Evolutionary conservation across 2,329 filamentous ascomycete genomes (phyloP).

Genomic region (Fusarium nygamai): DNA sequence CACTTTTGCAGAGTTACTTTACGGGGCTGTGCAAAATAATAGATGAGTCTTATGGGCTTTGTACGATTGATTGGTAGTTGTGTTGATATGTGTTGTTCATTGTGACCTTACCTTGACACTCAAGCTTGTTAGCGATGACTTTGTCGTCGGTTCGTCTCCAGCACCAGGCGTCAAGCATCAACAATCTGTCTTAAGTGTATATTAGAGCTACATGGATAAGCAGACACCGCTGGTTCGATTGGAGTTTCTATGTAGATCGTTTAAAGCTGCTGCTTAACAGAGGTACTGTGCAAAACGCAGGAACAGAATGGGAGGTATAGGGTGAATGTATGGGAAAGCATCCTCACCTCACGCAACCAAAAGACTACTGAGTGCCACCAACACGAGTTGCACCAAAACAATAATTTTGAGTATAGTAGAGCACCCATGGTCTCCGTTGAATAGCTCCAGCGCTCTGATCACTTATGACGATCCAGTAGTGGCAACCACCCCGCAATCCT

Average conservation of each 20-base stretch:
- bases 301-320: neutral
- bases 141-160: too few species aligned
- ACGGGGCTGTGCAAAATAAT: neutral
- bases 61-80: neutral
- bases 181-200: too few species aligned
- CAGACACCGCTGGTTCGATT: accelerated
- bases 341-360: too few species aligned
- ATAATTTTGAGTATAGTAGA: neutral
- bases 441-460: neutral
- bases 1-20: neutral
- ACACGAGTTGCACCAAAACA: neutral
- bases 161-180: neutral
- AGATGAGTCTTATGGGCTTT: neutral
- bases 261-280: accelerated
- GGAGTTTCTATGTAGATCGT: neutral
- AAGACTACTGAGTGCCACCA: neutral
- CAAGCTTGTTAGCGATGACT: neutral
- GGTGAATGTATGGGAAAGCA: neutral
- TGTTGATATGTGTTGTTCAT: neutral
- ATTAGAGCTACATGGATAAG: accelerated
- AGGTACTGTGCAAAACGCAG: neutral
- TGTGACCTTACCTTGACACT: neutral
- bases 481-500: slow-evolving; percentile 1
- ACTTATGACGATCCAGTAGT: neutral
- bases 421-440: neutral